Conservation (phyloP, 2,329 filamentous ascomycete species). For the Kalaharituber pfeilii region DNA sequence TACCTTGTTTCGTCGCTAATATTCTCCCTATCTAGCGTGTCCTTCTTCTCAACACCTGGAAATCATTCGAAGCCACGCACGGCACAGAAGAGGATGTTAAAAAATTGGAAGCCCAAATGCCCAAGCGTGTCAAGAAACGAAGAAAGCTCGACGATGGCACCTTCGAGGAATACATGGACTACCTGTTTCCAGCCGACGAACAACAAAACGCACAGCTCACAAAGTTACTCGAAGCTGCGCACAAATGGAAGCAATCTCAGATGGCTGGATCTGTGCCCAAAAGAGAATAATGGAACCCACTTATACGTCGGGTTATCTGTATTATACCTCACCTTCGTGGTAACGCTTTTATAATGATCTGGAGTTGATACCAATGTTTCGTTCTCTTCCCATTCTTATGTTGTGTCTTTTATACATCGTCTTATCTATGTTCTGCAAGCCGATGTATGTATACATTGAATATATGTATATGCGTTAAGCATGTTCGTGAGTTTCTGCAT, state of each 20-base stretch:
- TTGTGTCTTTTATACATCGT: too few relatives aligned
- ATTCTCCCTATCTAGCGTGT: conserved; percentile 43
- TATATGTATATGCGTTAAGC: too few relatives aligned
- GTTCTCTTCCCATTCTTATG: too few relatives aligned
- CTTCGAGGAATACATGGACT: conserved; percentile 95
- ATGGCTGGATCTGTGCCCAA: conserved; percentile 7
- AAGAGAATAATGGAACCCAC: too few relatives aligned
- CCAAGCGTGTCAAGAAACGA: conserved; percentile 77
- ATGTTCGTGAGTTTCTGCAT: too few relatives aligned
- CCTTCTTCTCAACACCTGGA: conserved; percentile 77
- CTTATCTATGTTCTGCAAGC: too few relatives aligned
- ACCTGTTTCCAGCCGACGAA: conserved; percentile 91
- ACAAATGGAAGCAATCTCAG: conserved; percentile 64
- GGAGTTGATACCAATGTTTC: too few relatives aligned
- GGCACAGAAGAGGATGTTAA: conserved; percentile 59
- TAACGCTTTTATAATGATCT: too few relatives aligned
- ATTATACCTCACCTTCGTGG: too few relatives aligned
- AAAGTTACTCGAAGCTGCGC: conserved; percentile 67
- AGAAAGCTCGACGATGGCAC: conserved; percentile 80
- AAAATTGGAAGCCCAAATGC: conserved; percentile 83
- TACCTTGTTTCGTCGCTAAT: conserved; percentile 10
- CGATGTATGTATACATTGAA: too few relatives aligned
- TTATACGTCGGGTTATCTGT: too few relatives aligned
- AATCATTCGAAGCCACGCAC: conserved; percentile 76
- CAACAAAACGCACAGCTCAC: conserved; percentile 68